Conservation (phyloP, 331 rosid species). For the Rosa hybrid region DNA sequence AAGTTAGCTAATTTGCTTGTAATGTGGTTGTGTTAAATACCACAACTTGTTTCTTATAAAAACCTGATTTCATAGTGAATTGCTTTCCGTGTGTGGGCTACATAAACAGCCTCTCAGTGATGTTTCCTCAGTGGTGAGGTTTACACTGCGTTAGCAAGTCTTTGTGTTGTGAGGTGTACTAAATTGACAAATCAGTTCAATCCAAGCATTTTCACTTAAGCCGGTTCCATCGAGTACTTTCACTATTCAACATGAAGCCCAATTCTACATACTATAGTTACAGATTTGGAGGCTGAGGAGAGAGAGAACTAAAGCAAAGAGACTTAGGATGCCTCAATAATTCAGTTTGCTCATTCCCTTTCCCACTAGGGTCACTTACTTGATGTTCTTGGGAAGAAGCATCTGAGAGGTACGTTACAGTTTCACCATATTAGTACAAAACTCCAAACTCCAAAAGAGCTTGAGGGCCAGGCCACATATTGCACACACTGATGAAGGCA, state of each 20-base stretch:
- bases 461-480: constrained; percentile 6
- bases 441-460: not conserved
- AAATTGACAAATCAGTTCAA: too few relatives aligned
- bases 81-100: too few relatives aligned
- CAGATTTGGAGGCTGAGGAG: not conserved
- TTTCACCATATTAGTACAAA: constrained; percentile 10
- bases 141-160: too few relatives aligned
- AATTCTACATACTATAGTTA: not conserved
- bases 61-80: too few relatives aligned
- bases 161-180: too few relatives aligned
- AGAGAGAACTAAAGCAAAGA: constrained; percentile 5
- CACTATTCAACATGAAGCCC: not conserved
- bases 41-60: too few relatives aligned
- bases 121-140: too few relatives aligned
- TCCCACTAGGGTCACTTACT: not conserved
- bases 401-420: constrained; percentile 7
- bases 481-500: constrained; percentile 17
- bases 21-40: too few relatives aligned
- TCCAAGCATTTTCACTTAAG: too few relatives aligned
- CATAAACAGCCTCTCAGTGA: too few relatives aligned
- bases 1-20: too few relatives aligned
- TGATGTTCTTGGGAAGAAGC: constrained; percentile 12
- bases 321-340: constrained; percentile 8
- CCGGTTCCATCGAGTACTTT: too few relatives aligned
- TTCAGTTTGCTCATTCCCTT: not conserved